Base-by-base conservation (phyloP, 2,329 filamentous ascomycete species). In the Alternaria alternata region DNA sequence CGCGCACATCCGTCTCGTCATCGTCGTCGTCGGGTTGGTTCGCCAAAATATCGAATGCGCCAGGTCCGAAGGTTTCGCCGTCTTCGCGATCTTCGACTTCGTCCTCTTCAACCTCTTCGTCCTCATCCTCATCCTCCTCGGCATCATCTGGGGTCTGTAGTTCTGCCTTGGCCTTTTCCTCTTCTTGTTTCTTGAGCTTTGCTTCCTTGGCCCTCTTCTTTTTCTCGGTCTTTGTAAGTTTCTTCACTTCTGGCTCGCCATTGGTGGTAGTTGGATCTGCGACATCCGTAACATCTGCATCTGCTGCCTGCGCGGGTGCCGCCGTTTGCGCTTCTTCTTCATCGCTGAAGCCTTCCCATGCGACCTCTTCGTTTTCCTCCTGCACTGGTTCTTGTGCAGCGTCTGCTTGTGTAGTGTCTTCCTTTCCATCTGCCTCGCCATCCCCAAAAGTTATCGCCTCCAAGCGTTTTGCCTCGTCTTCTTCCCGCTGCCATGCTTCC, bases 1-100 rank as follows among this genome's bases (percentile, higher is more conserved):
- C 89, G 14, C 91, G 91, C 53, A 96, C 85, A 73, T 95, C 89
- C 14, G 88, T 82, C 32, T 87, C 89, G 54, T 87, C 84, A 12
- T 88, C 82, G 2, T 79, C 78, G n/a, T 78, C 78, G 18, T 86
- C 84, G 5, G 73, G 78, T 47, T 85, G 81, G 28, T 85, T 78
- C 51, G 80, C 82, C 14, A 91, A 78, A 46, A 84, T 84, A 48
- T 83, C 75, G 66, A 91, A 91, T 80, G 73, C 79, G 64, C 72
- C 76, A 70, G 64, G 68, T 12, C 68, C 69, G 28, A 68, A 66
- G 0, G 66, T 63, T 44, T 78, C 73, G 46, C 77, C 76, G 53
- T 63, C 67, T 7, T 58, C 61, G 18, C 43, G 62, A 1, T 59
- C 65, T 20, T 67, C 65, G 2, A 62, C 59, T 14, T 64, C 73